Evolutionary conservation across 257 asterid genomes (phyloP), one percentile per base, ranked within the genome.

Genomic region (Mentha longifolia): DNA sequence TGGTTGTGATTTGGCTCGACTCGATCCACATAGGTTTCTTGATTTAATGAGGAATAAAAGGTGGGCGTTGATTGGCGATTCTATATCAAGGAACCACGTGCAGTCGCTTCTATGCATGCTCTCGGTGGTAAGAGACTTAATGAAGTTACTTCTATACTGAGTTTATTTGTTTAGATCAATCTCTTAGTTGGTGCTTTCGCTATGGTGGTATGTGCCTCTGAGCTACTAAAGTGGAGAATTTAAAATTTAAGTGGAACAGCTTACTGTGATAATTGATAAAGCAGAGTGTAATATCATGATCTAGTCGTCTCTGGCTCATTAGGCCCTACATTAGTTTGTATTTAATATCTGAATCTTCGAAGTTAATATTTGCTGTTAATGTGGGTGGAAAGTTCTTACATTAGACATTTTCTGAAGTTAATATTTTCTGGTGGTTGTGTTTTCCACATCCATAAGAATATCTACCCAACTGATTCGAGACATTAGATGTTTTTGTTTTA

Each of bases 61-160:
- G 10, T 89, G 84, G 89, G 98, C 86, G 0, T 78, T 87, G 58
- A 78, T 93, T 47, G 98, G 98, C 14, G 97, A 93, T 80, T 93
- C 97, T 15, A 86, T 93, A 17, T 83, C 95, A 0, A 75, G 97
- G 54, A 93, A 93, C 84, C 97, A 93, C 45, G 82, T 84, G 19
- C 95, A 86, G 37, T 91, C 98, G 7, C 74, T 91, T 33, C 85
- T 93, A 7, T 91, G 98, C 80, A 43, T 80, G 7, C 95, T 93
- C 60, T 91, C 96, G 33, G 76, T 74, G 92, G 98, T 93, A 84
- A 74, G 8, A 1, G 19, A 13, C 37, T 64, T 46, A 5, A 15
- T 30, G 0, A 22, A 52, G 7, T 62, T 33, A 22, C 37, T 25
- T 64, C 25, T 43, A 4, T 46, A 15, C 14, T 46, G 41, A 25